Evolutionary conservation across 164 flowering plant genomes (phyloP), one percentile per base, ranked within the genome.

Genomic region (Brasenia schreberi): DNA sequence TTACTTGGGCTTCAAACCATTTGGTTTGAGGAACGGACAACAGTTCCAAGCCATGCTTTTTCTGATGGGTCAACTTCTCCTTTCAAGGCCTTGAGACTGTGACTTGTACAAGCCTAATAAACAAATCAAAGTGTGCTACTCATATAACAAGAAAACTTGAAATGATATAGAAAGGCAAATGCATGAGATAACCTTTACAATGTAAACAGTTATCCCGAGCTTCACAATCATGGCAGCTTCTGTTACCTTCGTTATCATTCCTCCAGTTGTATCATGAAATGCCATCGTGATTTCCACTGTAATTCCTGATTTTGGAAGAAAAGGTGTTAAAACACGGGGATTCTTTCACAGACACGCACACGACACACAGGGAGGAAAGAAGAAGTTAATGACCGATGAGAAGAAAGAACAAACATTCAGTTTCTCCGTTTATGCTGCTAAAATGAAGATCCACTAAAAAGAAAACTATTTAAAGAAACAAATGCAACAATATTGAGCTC

Each of bases 211-310:
- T 63, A 91, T 83, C 58, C 97, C 98, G 43, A 84, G 88, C 69
- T 84, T 91, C 43, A 96, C 98, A 61, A 94, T 91, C 86, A 79
- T 71, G 43, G 98, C 91, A 67, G 98, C 98, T 79, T 94, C 98
- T 42, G 90, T 59, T 72, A 94, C 89, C 75, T 94, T 94, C 66
- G 98, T 94, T 63, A 61, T 74, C 98, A 94, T 94, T 18, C 98
- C 98, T 4, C 98, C 98, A 39, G 98, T 94, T 65, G 98, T 94
- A 76, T 94, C 98, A 73, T 91, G 98, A 18, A 86, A 84, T 16
- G 91, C 93, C 62, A 86, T 89, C 0, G 87, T 84, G 61, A 79
- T 77, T 73, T 91, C 85, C 76, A 94, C 98, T 89, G 85, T 33
- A 33, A 33, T 33, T 33, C 39, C 39, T 4, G 4, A 23, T 76